These are phyloP conservation scores for Drechslerella coelobrocha DNA, from an alignment of 2,329 filamentous ascomycete species.

Conservation along the genomic window DNA sequence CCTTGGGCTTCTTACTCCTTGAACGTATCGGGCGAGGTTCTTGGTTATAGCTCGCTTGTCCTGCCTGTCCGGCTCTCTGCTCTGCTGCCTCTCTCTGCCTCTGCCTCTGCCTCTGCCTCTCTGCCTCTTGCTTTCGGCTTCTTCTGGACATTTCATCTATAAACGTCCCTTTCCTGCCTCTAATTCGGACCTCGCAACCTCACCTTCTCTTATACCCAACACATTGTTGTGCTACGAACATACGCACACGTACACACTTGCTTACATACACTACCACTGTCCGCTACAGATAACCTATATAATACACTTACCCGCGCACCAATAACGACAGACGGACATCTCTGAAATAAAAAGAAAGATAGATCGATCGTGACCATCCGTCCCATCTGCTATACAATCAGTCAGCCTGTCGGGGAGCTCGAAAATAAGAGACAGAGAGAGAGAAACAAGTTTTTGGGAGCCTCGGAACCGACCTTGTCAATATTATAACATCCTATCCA, in stretches of 20 bases:
- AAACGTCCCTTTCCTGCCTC: constrained; percentile 37
- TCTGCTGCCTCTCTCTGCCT: constrained; percentile 19
- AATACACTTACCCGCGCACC: not conserved
- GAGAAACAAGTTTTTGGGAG: constrained; percentile 3
- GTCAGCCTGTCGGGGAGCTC: no score
- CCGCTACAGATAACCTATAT: no score
- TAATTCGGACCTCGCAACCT: constrained; percentile 7
- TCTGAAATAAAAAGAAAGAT: no score
- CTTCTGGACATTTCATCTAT: constrained; percentile 33
- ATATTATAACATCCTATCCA: no score
- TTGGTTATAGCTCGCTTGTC: constrained; percentile 3
- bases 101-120: constrained; percentile 16
- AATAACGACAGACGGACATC: no score
- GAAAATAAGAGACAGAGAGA: not conserved
- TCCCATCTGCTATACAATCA: no score
- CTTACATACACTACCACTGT: not conserved
- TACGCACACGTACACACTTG: not conserved
- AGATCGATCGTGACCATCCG: no score
- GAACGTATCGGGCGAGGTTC: not conserved
- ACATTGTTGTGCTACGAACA: constrained; percentile 11
- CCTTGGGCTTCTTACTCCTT: not conserved
- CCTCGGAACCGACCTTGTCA: no score
- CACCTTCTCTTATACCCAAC: constrained; percentile 17
- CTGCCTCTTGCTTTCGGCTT: not conserved
- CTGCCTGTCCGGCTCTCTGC: constrained; percentile 1